These are phyloP conservation scores for Kwoniella sp. DNA, from an alignment of 768 basidiomycete species.

Conservation along the genomic window DNA sequence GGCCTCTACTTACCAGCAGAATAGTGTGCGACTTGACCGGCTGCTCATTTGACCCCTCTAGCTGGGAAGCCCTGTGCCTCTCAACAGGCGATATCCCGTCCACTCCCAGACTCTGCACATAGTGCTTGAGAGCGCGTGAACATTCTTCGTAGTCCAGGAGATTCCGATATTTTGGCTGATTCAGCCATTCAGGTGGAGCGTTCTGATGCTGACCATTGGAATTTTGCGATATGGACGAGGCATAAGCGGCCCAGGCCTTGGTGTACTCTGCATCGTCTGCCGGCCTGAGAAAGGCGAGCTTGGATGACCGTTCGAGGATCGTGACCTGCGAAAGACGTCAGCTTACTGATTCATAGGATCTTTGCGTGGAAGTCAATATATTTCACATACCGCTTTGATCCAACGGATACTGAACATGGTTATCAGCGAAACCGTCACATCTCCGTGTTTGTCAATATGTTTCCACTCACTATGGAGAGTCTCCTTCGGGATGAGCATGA, in stretches of 20 bases:
- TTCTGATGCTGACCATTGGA: conserved; percentile 9
- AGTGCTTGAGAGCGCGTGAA: conserved; percentile 37
- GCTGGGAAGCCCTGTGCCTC: conserved; percentile 25
- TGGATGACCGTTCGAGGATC: conserved; percentile 44
- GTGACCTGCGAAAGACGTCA: conserved; percentile 14
- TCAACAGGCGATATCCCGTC: conserved; percentile 43
- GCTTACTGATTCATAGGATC: neutral
- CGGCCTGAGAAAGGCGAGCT: conserved; percentile 42
- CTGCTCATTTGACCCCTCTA: conserved; percentile 27
- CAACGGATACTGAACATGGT: conserved; percentile 33
- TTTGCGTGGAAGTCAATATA: neutral
- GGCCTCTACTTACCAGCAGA: conserved; percentile 29
- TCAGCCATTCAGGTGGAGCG: conserved; percentile 33
- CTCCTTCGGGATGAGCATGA: conserved; percentile 27
- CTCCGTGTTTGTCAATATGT: neutral
- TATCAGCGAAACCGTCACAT: conserved; percentile 10
- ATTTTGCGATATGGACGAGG: neutral
- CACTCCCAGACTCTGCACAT: conserved; percentile 29
- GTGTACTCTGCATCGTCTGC: conserved; percentile 41
- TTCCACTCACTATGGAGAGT: conserved; percentile 35
- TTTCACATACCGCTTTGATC: conserved; percentile 31
- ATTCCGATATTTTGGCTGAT: conserved; percentile 43
- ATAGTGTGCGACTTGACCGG: conserved; percentile 33
- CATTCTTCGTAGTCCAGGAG: conserved; percentile 35
- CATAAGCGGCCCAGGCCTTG: conserved; percentile 28